Base-by-base conservation (phyloP, 2,329 filamentous ascomycete species). In the Colletotrichum ledebouriae region DNA sequence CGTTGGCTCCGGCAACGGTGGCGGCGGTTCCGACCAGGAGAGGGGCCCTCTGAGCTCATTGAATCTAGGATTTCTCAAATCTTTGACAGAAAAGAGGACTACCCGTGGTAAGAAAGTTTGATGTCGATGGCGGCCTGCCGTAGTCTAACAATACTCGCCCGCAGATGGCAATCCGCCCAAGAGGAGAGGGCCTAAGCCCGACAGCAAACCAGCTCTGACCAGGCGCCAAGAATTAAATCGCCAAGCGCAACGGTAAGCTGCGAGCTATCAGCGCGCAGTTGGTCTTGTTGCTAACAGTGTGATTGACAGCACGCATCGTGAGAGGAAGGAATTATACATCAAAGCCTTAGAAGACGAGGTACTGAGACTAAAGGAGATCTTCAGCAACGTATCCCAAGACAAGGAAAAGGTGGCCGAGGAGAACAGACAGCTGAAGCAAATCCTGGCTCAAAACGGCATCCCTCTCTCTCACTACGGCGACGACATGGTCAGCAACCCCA, bases 291-390 rank as follows among this genome's bases (percentile, higher is more conserved):
- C 65, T 71, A 17, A 71, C 33, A 57, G 55, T 25, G 67, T 77
- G 39, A 76, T 61, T 4, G 42, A n/a, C 59, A 97, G 96, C 76
- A 98, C 96, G 17, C 96, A 99, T 80, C 94, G 96, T 63, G 96
- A 98, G 81, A 90, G 96, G 73, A 98, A 98, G 79, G 96, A 98
- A 80, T 87, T 94, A 74, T 98, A 98, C 78, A 97, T 98, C 83
- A 97, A 97, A 79, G 90, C 92, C 11, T 87, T 98, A 15, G 96
- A 99, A 79, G 91, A 95, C 75, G 94, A 98, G 80, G 92, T 98
- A 5, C 85, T 97, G 20, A 90, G 94, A 56, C 84, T 98, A 49
- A 96, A 97, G 77, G 94, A 98, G 77, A 86, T 91, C n/a, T 95
- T 90, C 75, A 90, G 89, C 74, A 89, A 87, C 58, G 87, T 91